A percentile compares a stretch with the other conserved stretches of the same genome.
These are phyloP conservation scores for Coemansia sp. DNA, from an alignment of 192 early-diverging fungal genomes.

Conservation along the genomic window DNA sequence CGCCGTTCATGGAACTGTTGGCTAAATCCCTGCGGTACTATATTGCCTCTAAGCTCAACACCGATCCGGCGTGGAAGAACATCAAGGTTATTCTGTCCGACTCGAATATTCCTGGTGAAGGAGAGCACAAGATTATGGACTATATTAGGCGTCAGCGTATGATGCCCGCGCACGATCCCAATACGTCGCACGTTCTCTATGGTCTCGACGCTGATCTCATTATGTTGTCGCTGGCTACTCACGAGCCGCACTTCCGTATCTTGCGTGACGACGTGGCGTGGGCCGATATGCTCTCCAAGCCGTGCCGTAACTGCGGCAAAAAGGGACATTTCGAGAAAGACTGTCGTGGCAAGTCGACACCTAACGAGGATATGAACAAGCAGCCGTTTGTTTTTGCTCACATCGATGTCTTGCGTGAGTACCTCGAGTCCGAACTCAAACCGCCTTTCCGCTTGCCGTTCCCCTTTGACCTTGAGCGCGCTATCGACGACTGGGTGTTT, in stretches of 20 bases:
- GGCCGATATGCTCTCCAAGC: conserved; percentile 70
- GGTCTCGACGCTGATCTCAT: conserved; percentile 97
- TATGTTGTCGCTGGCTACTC: conserved; percentile 93
- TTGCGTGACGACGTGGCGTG: conserved; percentile 95
- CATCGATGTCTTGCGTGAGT: conserved; percentile 86
- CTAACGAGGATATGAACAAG: conserved; percentile 22
- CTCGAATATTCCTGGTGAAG: conserved; percentile 96
- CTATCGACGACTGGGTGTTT: conserved; percentile 98
- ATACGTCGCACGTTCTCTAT: conserved; percentile 92
- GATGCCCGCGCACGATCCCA: conserved; percentile 82
- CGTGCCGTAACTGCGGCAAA: conserved; percentile 66
- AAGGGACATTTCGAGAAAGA: conserved; percentile 64
- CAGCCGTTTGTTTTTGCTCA: conserved; percentile 86
- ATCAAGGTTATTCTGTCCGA: conserved; percentile 91
- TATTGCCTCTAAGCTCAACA: conserved; percentile 82
- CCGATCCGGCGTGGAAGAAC: conserved; percentile 84
- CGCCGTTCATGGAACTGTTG: conserved; percentile 92
- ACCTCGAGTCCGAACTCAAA: conserved; percentile 83
- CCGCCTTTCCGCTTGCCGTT: conserved; percentile 66
- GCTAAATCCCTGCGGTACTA: conserved; percentile 88
- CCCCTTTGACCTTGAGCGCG: conserved; percentile 83
- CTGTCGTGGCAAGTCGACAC: conserved; percentile 28
- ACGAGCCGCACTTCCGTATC: conserved; percentile 97
- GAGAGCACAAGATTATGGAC: conserved; percentile 99
- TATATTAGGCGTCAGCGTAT: conserved; percentile 84